A percentile compares a stretch with the other conserved stretches of the same genome.
Evolutionary conservation across 179 eudicot genomes (phyloP).

Genomic region (Nepenthes alata): DNA sequence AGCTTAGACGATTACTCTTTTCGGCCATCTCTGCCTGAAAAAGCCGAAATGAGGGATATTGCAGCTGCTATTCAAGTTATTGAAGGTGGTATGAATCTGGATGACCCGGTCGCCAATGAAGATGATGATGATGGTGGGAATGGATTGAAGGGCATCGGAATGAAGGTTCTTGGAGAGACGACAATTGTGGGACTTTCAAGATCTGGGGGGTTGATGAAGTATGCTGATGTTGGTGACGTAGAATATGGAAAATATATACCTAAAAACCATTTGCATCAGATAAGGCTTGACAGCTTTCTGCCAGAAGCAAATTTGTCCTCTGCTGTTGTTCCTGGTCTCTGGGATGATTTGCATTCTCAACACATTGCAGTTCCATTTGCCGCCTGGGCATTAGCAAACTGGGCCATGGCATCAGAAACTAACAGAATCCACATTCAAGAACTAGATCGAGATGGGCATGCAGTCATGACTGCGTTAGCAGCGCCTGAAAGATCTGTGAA

Average conservation of each 20-base stretch:
- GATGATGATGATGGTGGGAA: slow-evolving; percentile 66
- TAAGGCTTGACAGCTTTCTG: slow-evolving; percentile 27
- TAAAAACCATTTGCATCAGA: slow-evolving; percentile 28
- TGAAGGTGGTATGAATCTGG: slow-evolving; percentile 91
- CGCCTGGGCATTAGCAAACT: slow-evolving; percentile 98
- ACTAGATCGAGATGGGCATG: slow-evolving; percentile 82
- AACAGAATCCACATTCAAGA: slow-evolving; percentile 86
- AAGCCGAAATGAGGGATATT: slow-evolving; percentile 88
- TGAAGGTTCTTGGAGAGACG: slow-evolving; percentile 90
- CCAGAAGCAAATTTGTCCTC: slow-evolving; percentile 47
- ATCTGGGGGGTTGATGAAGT: slow-evolving; percentile 33
- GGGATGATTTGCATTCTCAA: slow-evolving; percentile 98
- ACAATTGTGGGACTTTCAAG: slow-evolving; percentile 72
- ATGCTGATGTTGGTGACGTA: slow-evolving; percentile 17
- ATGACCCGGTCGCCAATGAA: slow-evolving; percentile 49
- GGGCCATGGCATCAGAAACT: slow-evolving; percentile 89
- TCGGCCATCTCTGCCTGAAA: slow-evolving; percentile 56
- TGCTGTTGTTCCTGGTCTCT: slow-evolving; percentile 87
- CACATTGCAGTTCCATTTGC: slow-evolving; percentile 98
- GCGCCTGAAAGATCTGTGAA: slow-evolving; percentile 95
- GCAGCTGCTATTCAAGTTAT: slow-evolving; percentile 91
- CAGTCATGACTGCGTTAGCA: slow-evolving; percentile 73
- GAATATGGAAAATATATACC: slow-evolving; percentile 21
- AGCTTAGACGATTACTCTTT: slow-evolving; percentile 38
- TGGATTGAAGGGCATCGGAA: slow-evolving; percentile 87